Conservation (phyloP, 768 basidiomycete species). For the Leucosporidium yakuticum region DNA sequence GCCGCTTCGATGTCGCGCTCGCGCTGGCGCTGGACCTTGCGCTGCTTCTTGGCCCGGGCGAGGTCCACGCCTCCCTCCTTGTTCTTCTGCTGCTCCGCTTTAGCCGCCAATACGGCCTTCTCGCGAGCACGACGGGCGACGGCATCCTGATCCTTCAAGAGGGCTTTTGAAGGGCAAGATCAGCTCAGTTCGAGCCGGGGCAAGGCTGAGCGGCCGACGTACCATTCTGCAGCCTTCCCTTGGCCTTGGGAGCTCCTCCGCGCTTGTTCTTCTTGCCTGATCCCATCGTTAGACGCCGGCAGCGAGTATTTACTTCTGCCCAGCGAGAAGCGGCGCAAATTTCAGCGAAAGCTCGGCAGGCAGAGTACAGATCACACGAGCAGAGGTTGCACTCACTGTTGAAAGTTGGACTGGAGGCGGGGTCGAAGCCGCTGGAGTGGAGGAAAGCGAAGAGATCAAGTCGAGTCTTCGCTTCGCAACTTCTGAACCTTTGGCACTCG, state of each 20-base stretch:
- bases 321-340: not conserved
- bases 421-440: not conserved
- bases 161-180: no score
- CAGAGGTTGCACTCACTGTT: not conserved
- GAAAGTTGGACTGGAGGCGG: not conserved
- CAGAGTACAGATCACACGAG: not conserved
- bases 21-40: not conserved
- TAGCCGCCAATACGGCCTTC: not conserved
- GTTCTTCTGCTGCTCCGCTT: not conserved
- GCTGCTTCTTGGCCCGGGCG: not conserved
- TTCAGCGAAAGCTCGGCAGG: not conserved
- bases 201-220: not conserved
- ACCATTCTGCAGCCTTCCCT: not conserved
- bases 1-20: not conserved
- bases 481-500: no score
- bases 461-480: no score
- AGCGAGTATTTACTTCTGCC: not conserved
- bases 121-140: no score
- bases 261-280: conserved; percentile 1
- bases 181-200: no score
- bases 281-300: not conserved
- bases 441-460: not conserved
- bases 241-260: not conserved
- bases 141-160: no score
- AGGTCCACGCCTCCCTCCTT: not conserved